Evolutionary conservation across 202 grass and related monocot species (phyloP).

Genomic region (Schoenoplectus tabernaemontani): DNA sequence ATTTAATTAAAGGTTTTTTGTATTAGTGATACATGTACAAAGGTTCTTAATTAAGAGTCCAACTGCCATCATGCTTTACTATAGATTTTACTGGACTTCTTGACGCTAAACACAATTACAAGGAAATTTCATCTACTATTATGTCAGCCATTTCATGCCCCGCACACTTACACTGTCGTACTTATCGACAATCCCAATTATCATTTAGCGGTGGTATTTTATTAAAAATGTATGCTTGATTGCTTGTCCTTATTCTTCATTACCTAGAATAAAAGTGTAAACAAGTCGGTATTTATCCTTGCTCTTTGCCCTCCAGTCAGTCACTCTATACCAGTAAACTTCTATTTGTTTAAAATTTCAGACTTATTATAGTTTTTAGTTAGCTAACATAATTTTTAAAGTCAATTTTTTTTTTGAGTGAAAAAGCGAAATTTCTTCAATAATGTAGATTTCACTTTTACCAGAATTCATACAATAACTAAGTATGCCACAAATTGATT

Average conservation of each 20-base stretch:
- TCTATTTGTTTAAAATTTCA: not conserved
- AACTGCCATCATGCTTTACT: not conserved
- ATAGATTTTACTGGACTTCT: not conserved
- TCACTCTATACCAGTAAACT: not conserved
- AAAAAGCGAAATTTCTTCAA: not conserved
- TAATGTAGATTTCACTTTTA: not conserved
- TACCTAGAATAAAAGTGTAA: not conserved
- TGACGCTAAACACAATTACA: not conserved
- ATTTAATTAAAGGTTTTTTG: constrained; percentile 29
- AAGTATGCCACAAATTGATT: not conserved
- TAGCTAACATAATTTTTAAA: not conserved
- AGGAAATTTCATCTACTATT: not conserved
- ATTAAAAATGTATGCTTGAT: not conserved
- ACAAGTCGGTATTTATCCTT: not conserved
- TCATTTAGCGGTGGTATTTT: too few relatives aligned
- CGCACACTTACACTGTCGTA: not conserved
- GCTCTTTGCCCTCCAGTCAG: not conserved
- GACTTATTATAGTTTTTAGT: not conserved
- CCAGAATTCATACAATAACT: not conserved
- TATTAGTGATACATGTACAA: constrained; percentile 35
- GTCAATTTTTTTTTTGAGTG: not conserved
- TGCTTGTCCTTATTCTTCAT: not conserved
- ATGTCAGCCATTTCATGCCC: not conserved
- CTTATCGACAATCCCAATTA: not conserved
- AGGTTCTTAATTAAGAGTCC: constrained; percentile 23